phyloP scores from a whole-genome alignment of 768 basidiomycete genomes.

The Brasilioporus rufonigricans region DNA sequence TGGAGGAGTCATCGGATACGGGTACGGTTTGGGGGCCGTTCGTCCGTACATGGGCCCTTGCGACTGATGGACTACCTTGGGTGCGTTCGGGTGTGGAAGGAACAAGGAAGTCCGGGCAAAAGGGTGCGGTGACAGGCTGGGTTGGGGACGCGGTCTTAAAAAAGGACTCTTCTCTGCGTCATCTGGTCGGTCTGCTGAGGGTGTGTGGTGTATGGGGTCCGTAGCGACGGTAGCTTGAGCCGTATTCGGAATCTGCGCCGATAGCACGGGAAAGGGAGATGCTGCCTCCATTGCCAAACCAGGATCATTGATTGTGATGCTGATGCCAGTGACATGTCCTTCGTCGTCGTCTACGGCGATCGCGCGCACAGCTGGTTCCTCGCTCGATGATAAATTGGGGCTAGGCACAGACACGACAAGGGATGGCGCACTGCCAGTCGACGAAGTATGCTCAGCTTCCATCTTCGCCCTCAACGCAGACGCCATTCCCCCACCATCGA shows the following conservation, averaged over 20 bases:
- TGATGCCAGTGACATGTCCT: no score
- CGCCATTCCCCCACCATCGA: conserved; percentile 13
- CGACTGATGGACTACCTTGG: conserved; percentile 33
- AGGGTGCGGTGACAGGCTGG: conserved; percentile 19
- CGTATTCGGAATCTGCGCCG: conserved; percentile 13
- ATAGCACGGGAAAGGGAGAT: conserved; percentile 2
- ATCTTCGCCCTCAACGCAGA: conserved; percentile 18
- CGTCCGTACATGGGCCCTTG: conserved; percentile 63
- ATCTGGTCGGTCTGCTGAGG: neutral
- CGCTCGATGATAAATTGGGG: no score
- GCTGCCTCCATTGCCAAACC: conserved; percentile 14
- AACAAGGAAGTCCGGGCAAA: conserved; percentile 43
- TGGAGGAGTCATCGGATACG: no score
- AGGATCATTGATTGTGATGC: no score
- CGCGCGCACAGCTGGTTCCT: conserved; percentile 2
- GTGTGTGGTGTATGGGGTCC: conserved; percentile 7
- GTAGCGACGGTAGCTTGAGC: conserved; percentile 14
- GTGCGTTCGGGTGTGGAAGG: conserved; percentile 55
- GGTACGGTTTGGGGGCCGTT: conserved; percentile 1
- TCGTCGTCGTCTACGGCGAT: conserved; percentile 21
- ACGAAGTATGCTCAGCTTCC: conserved; percentile 13
- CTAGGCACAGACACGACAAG: no score
- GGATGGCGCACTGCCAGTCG: no score
- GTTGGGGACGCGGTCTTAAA: conserved; percentile 27
- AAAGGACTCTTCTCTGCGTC: conserved; percentile 17